Evolutionary conservation across 352 stramenopile genomes (phyloP), one percentile per base, ranked within the genome.

Genomic region (Phytophthora podocarpi): DNA sequence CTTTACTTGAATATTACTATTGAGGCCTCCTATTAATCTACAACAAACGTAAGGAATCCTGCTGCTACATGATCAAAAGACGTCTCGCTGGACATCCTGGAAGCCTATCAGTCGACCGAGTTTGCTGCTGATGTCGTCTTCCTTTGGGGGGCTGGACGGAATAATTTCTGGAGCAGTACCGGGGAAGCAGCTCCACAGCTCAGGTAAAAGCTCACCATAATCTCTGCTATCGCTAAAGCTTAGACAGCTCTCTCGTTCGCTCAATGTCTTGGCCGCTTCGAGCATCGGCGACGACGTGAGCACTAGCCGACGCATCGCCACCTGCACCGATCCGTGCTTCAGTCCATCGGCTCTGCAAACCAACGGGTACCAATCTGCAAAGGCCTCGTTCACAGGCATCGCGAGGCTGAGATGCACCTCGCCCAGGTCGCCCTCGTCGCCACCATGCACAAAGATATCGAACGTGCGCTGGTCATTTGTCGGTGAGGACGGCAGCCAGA

Each of bases 351-450:
- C 64, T 49, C 81, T 76, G 30, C 54, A 65, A 4, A 90, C 74
- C 8, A 92, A 59, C 30, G 83, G 80, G 28, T 82, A 90, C 83
- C 78, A 92, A 45, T 88, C 80, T 40, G 77, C 68, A 60, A 89
- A 92, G 1, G 70, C 56, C 15, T 90, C 80, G 52, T 90, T 88
- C 18, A 88, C 31, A 7, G 83, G 83, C 36, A 92, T 80, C 2
- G 79, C 64, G 16, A 92, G 53, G 24, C 75, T 82, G 23, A 92
- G 50, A 61, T 90, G 83, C 45, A 92, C 77, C 68, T 92, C 80
- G 4, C 83, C 83, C 5, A 90, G 59, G 11, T 90, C 69, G n/a
- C 81, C 71, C 12, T 86, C 69, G 24, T 81, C 63, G 9, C 64
- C 26, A 41, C 80, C 76, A 40, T 67, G 74, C n/a, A 92, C 59